Base-by-base conservation (phyloP, 257 asterid genomes). In the Solanum rostratum region DNA sequence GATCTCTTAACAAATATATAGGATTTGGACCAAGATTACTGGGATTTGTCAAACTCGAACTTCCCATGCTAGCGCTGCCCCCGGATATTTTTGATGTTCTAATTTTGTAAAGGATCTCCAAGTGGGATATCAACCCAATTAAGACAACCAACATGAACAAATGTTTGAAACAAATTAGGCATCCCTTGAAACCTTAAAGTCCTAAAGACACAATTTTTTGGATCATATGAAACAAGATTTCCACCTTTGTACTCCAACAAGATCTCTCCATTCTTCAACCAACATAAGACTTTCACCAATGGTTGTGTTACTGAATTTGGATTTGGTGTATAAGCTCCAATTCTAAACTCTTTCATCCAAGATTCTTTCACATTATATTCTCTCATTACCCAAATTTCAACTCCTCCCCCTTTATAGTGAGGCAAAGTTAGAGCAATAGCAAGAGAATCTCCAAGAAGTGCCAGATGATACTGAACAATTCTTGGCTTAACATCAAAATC, bases 121-220 rank as follows among this genome's bases (percentile, higher is more conserved):
- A 11, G 80, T 71, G 80, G 33, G 0, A 11, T 5, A 11, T 41
- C 85, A 22, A 83, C 59, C 70, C 84, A 83, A n/a, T 86, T 87
- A 30, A 88, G 89, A 80, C 90, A 88, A 19, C 92, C 92, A 54
- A 89, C 88, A 89, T 84, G 93, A 87, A 88, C 60, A 19, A 84
- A 76, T 11, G 90, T 65, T 60, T 82, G 87, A 71, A 84, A 91
- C 27, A 86, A 16, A 65, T 46, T 74, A 20, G 94, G 92, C 90
- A 90, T 85, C 76, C 89, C 90, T 3, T 39, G 29, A 68, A 33
- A 68, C 49, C 27, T 13, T 16, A 90, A 5, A 15, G 81, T 83
- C 87, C 54, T 84, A 74, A 90, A 88, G 2, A 20, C 71, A 45
- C 84, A 59, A 6, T 13, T 45, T 2, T 46, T 9, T 15, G 82